Evolutionary conservation across 257 asterid genomes (phyloP).

Genomic region (Perilla frutescens): DNA sequence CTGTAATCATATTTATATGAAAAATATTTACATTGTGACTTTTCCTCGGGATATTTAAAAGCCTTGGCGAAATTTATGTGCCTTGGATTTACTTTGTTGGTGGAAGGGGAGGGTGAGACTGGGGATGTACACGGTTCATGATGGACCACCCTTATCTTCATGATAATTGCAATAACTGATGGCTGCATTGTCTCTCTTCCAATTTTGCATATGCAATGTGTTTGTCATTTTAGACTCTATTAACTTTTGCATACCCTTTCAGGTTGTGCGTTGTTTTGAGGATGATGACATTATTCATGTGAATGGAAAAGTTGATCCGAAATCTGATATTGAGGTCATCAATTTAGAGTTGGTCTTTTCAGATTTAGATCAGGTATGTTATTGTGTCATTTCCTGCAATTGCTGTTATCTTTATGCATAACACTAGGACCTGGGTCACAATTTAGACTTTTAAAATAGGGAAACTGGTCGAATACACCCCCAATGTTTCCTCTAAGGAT

Average conservation of each 20-base stretch:
- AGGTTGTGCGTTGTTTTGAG: slow-evolving; percentile 98
- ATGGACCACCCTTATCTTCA: slow-evolving; percentile 10
- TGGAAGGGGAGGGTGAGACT: background rate
- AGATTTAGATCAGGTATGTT: slow-evolving; percentile 92
- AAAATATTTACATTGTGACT: background rate
- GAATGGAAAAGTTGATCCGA: slow-evolving; percentile 91
- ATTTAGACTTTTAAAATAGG: background rate
- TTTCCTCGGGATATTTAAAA: slow-evolving; percentile 16
- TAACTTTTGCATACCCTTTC: slow-evolving; percentile 23
- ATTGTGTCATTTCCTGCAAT: slow-evolving; percentile 27
- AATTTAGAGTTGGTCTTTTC: slow-evolving; percentile 92
- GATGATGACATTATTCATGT: slow-evolving; percentile 98
- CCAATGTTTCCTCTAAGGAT: too few relatives aligned
- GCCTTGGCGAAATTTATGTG: background rate
- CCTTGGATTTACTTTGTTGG: slow-evolving; percentile 9
- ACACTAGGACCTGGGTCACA: slow-evolving; percentile 25
- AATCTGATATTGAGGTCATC: slow-evolving; percentile 88
- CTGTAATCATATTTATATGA: background rate
- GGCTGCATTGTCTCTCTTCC: slow-evolving; percentile 15
- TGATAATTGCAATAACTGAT: slow-evolving; percentile 27
- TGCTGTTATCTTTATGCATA: slow-evolving; percentile 25
- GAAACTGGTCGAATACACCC: too few relatives aligned
- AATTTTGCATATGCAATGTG: background rate
- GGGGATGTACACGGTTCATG: slow-evolving; percentile 1
- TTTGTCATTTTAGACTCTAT: slow-evolving; percentile 23